Conservation (phyloP, 768 basidiomycete genomes). For the Trametes cinnabarina region DNA sequence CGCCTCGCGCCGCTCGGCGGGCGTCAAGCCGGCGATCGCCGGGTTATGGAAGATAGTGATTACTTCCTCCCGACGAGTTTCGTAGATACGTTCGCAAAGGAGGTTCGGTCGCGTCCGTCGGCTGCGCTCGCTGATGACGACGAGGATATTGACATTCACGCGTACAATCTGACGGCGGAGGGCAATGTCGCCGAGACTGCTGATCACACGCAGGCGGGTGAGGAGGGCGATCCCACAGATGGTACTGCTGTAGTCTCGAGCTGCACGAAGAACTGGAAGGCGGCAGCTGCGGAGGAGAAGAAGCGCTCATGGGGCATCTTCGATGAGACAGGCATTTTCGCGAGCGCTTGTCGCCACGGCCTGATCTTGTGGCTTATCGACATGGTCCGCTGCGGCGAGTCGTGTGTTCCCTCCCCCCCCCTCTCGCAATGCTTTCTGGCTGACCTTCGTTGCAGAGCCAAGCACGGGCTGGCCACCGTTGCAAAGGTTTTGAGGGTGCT, state of each 20-base stretch:
- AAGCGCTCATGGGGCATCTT: constrained; percentile 38
- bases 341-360: constrained; percentile 24
- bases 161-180: neutral
- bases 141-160: neutral
- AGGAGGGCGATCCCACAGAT: constrained; percentile 21
- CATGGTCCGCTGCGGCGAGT: constrained; percentile 21
- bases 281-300: constrained; percentile 25
- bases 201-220: neutral
- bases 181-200: neutral
- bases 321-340: constrained; percentile 39
- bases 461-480: constrained; percentile 21
- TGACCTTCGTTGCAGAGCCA: constrained; percentile 15
- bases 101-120: constrained; percentile 24
- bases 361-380: constrained; percentile 19
- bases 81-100: constrained; percentile 32
- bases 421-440: neutral
- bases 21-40: constrained; percentile 19
- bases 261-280: constrained; percentile 35
- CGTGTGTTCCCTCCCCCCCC: constrained; percentile 13
- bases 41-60: constrained; percentile 22
- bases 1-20: constrained; percentile 24
- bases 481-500: constrained; percentile 12
- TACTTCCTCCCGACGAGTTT: constrained; percentile 26
- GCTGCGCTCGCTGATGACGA: neutral
- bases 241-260: constrained; percentile 5